These are phyloP conservation scores for Claviceps sp. DNA, from an alignment of 2,329 filamentous ascomycete species.

Conservation along the genomic window DNA sequence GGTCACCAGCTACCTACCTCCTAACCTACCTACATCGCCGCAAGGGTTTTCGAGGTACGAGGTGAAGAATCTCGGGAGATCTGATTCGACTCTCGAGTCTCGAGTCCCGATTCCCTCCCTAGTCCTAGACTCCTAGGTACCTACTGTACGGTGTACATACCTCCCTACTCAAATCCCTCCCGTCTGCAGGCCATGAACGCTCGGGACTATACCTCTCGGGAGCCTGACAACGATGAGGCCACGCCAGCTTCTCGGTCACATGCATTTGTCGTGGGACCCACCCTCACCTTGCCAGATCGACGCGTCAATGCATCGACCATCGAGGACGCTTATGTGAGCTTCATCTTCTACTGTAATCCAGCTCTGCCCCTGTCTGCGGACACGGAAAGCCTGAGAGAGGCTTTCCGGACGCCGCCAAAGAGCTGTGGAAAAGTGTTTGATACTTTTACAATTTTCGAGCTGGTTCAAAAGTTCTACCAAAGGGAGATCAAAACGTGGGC, in stretches of 20 bases:
- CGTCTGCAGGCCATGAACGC: not conserved
- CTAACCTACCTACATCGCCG: no score
- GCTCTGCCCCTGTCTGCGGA: conserved; percentile 54
- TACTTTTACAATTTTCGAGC: conserved; percentile 60
- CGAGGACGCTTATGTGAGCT: conserved; percentile 69
- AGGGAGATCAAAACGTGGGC: conserved; percentile 91
- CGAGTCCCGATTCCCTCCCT: no score
- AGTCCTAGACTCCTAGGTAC: no score
- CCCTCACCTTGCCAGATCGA: conserved; percentile 45
- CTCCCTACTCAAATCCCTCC: no score
- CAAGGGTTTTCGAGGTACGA: not conserved
- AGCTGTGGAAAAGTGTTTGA: conserved; percentile 81
- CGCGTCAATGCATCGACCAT: conserved; percentile 57
- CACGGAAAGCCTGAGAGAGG: conserved; percentile 56
- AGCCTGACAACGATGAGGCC: not conserved
- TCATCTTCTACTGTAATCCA: conserved; percentile 87
- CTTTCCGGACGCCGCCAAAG: conserved; percentile 67
- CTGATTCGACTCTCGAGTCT: no score
- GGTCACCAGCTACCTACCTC: not conserved
- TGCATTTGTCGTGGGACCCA: conserved; percentile 9
- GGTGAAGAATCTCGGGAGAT: not conserved
- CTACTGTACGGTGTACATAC: no score
- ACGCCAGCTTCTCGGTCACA: not conserved
- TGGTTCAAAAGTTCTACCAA: conserved; percentile 64
- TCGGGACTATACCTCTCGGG: not conserved